phyloP scores from a whole-genome alignment of 768 basidiomycete species.

The Tylopilus rubrobrunneus region DNA sequence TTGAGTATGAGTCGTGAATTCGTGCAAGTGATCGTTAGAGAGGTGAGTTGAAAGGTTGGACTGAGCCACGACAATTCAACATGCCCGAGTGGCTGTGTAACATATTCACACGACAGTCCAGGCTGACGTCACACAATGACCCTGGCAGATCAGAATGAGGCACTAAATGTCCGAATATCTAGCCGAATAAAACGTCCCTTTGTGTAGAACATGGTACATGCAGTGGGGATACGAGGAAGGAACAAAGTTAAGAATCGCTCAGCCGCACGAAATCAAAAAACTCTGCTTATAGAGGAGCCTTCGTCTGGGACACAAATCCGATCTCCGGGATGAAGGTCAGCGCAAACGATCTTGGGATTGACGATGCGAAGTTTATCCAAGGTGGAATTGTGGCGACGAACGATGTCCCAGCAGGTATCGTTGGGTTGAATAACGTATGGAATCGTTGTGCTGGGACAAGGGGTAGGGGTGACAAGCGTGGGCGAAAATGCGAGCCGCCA shows the following conservation, averaged over 20 bases:
- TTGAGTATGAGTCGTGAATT: conserved; percentile 25
- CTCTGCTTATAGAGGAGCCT: conserved; percentile 30
- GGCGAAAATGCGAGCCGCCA: conserved; percentile 54
- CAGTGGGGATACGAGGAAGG: conserved; percentile 5
- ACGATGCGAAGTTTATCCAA: conserved; percentile 49
- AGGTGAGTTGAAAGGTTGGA: not conserved
- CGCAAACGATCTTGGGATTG: conserved; percentile 54
- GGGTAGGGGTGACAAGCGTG: conserved; percentile 23
- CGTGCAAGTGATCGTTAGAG: conserved; percentile 24
- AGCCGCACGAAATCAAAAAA: conserved; percentile 17
- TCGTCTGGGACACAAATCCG: conserved; percentile 55
- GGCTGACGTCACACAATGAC: conserved; percentile 19
- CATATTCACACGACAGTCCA: conserved; percentile 7
- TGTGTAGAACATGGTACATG: conserved; percentile 19
- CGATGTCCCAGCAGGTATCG: conserved; percentile 65
- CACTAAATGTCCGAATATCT: not conserved
- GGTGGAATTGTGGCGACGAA: conserved; percentile 43
- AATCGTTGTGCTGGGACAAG: conserved; percentile 34
- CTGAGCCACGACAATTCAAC: conserved; percentile 21
- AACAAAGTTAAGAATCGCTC: not conserved
- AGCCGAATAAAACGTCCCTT: conserved; percentile 1
- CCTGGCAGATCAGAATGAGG: too few species aligned
- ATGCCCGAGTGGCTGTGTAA: conserved; percentile 21
- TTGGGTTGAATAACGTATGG: conserved; percentile 52
- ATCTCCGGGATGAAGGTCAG: conserved; percentile 55